phyloP scores from a whole-genome alignment of 2,329 filamentous ascomycete species.

The Verticillium alfalfae region DNA sequence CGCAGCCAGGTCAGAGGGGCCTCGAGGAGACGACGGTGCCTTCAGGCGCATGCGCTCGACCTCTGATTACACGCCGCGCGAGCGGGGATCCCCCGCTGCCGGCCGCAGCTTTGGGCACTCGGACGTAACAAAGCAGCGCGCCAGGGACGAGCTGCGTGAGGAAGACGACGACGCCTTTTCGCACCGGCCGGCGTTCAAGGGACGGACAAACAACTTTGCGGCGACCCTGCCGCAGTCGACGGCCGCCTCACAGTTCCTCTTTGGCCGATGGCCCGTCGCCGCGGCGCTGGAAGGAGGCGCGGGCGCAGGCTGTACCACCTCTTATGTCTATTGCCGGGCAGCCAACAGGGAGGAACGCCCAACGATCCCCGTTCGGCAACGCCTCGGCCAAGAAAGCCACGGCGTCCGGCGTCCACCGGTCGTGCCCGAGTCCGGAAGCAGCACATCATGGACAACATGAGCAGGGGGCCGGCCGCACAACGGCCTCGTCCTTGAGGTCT shows the following conservation, averaged over 20 bases:
- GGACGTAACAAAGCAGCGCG: background rate
- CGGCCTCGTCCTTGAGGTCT: constrained; percentile 81
- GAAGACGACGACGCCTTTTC: background rate
- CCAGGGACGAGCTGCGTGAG: background rate
- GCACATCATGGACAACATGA: constrained; percentile 76
- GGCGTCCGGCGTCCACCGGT: constrained; percentile 50
- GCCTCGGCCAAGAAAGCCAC: too few species aligned
- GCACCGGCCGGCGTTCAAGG: background rate
- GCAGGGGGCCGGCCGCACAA: constrained; percentile 78
- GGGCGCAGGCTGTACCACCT: constrained; percentile 77
- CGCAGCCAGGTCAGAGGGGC: background rate
- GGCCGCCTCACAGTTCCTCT: constrained; percentile 86
- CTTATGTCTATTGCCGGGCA: too few species aligned
- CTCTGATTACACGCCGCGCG: background rate
- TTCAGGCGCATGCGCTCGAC: background rate
- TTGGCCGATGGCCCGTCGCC: constrained; percentile 74
- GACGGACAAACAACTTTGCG: constrained; percentile 1
- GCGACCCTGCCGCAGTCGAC: constrained; percentile 57
- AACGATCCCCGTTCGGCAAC: too few species aligned
- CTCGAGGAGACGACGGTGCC: background rate
- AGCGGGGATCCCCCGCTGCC: background rate
- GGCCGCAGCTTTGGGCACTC: background rate
- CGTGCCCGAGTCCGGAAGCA: constrained; percentile 57
- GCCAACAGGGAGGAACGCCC: too few species aligned
- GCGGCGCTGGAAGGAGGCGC: constrained; percentile 62